Evolutionary conservation across 306 rosid species (phyloP).

Genomic region (Castanea sativa): DNA sequence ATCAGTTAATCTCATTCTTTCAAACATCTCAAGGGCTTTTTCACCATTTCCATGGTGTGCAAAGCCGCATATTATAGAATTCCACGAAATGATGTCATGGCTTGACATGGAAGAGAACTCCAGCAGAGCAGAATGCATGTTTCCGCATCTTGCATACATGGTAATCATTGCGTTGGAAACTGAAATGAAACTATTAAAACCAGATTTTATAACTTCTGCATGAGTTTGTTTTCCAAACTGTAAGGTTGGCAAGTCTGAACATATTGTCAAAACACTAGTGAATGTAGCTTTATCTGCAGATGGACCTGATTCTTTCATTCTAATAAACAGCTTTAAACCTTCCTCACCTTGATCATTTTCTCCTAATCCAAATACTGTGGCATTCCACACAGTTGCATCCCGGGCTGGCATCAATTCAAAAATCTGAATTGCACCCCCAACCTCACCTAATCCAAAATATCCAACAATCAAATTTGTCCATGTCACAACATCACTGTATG

Average conservation of each 20-base stretch:
- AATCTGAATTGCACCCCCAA: conserved; percentile 25
- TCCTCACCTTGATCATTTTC: conserved; percentile 44
- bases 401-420: conserved; percentile 33
- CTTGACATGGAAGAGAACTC: conserved; percentile 40
- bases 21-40: conserved; percentile 45
- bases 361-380: conserved; percentile 50
- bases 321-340: conserved; percentile 43
- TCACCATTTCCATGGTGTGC: conserved; percentile 48
- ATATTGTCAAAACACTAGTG: conserved; percentile 48
- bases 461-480: conserved; percentile 56
- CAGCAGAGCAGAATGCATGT: conserved; percentile 40
- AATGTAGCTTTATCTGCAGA: conserved; percentile 41
- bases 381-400: conserved; percentile 50
- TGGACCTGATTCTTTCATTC: conserved; percentile 44
- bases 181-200: conserved; percentile 34
- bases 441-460: conserved; percentile 40
- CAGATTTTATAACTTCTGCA: conserved; percentile 29
- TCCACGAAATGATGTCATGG: conserved; percentile 50
- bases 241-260: conserved; percentile 42
- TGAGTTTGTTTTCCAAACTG: conserved; percentile 49
- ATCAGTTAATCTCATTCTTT: conserved; percentile 36
- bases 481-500: conserved; percentile 40
- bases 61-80: conserved; percentile 49
- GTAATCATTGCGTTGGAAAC: conserved; percentile 51
- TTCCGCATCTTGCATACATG: conserved; percentile 65